A percentile compares a stretch with the other conserved stretches of the same genome.
Conservation (phyloP, 192 early-diverging fungal genomes). For the Linnemannia zychae region DNA sequence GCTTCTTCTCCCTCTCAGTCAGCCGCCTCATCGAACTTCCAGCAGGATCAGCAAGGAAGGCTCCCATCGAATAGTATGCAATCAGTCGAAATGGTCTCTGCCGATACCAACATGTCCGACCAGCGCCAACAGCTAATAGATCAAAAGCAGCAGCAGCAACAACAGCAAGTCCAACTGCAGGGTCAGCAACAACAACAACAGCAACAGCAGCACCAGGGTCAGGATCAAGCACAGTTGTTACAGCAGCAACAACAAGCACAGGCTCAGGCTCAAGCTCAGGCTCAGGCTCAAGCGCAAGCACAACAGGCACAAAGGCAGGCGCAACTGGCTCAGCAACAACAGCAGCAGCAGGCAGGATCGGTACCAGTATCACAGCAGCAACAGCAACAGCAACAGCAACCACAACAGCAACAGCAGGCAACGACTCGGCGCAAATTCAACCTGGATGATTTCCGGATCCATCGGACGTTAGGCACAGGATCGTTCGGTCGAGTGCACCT, state of each 20-base stretch:
- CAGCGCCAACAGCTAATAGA: conserved; percentile 34
- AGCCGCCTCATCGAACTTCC: not conserved
- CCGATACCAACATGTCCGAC: conserved; percentile 36
- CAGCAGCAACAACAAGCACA: conserved; percentile 14
- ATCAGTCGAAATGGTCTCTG: conserved; percentile 55
- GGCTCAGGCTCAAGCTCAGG: conserved; percentile 4
- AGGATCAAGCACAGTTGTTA: conserved; percentile 3
- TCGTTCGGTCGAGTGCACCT: conserved; percentile 98
- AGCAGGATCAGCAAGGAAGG: conserved; percentile 13
- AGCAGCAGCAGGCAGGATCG: not conserved
- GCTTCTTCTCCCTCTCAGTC: too few relatives aligned
- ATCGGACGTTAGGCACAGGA: conserved; percentile 94
- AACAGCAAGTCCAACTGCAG: conserved; percentile 29
- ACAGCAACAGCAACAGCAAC: conserved; percentile 33
- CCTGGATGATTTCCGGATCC: conserved; percentile 86
- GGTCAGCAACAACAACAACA: conserved; percentile 12
- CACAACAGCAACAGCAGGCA: conserved; percentile 29
- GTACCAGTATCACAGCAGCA: conserved; percentile 9
- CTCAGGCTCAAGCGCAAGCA: conserved; percentile 1
- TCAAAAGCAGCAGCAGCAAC: conserved; percentile 29
- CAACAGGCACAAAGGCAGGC: conserved; percentile 22
- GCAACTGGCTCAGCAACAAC: conserved; percentile 21
- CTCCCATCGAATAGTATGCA: conserved; percentile 30
- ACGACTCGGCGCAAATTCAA: conserved; percentile 64
- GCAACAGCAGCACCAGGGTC: conserved; percentile 13